Percentiles rank a stretch among this genome's conserved stretches.
Evolutionary conservation across 164 flowering plant species (phyloP).

Genomic region (Houttuynia cordata): DNA sequence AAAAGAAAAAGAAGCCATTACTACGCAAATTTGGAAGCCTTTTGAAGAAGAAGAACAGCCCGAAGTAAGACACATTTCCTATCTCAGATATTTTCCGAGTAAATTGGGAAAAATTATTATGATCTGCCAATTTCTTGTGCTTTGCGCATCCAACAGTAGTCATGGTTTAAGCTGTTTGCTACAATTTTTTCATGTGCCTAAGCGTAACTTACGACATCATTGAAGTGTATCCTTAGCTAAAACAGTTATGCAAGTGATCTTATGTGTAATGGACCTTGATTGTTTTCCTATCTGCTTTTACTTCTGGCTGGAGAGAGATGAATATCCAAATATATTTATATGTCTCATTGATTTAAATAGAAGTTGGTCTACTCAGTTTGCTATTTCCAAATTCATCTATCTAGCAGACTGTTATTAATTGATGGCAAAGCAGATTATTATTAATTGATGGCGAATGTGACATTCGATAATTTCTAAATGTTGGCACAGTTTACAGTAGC

Average conservation of each 20-base stretch:
- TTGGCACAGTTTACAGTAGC: too few relatives aligned
- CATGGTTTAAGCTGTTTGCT: slow-evolving; percentile 7
- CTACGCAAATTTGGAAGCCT: slow-evolving; percentile 72
- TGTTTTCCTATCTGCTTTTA: background rate
- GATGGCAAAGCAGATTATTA: too few relatives aligned
- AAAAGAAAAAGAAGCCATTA: slow-evolving; percentile 87
- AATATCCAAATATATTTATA: too few relatives aligned
- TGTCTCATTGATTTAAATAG: too few relatives aligned
- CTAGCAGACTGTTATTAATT: too few relatives aligned
- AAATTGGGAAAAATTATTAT: slow-evolving; percentile 1
- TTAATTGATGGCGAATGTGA: too few relatives aligned
- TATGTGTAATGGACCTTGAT: background rate
- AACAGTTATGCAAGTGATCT: background rate
- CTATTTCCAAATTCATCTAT: too few relatives aligned
- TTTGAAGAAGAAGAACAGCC: slow-evolving; percentile 61
- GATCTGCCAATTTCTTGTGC: slow-evolving; percentile 1
- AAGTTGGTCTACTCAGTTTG: too few relatives aligned
- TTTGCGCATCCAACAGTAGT: background rate
- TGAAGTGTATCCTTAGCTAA: background rate
- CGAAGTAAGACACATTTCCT: slow-evolving; percentile 8
- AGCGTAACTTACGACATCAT: slow-evolving; percentile 3
- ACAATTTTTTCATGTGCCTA: slow-evolving; percentile 2
- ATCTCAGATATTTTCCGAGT: background rate
- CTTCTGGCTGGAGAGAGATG: too few relatives aligned
- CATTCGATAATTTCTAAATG: too few relatives aligned